Percentiles rank a stretch among this genome's conserved stretches.
phyloP scores from a whole-genome alignment of 2,329 filamentous ascomycete genomes.

The Rhinocladiella mackenziei region DNA sequence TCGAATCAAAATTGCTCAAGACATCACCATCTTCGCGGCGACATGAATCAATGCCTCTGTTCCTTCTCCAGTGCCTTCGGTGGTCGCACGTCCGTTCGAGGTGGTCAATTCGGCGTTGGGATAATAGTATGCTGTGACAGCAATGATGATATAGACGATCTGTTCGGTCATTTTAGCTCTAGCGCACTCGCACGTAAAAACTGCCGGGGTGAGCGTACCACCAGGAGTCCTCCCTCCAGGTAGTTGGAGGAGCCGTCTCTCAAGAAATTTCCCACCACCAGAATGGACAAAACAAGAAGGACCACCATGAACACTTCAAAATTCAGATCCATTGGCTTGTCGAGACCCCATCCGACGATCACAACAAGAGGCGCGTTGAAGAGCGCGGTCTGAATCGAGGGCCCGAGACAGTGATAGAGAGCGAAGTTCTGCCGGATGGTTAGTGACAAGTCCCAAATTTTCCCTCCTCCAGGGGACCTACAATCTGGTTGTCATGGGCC shows the following conservation, averaged over 20 bases:
- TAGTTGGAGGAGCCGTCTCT: conserved; percentile 88
- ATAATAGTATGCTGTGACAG: conserved; percentile 59
- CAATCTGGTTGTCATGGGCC: conserved; percentile 68
- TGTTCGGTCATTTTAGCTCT: too few relatives aligned
- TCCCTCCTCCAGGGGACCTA: conserved; percentile 4
- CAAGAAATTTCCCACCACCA: conserved; percentile 83
- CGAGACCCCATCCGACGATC: conserved; percentile 75
- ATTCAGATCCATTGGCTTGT: conserved; percentile 67
- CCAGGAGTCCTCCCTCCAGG: conserved; percentile 76
- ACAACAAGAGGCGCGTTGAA: conserved; percentile 82
- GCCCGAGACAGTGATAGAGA: conserved; percentile 77
- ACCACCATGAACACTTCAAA: conserved; percentile 85
- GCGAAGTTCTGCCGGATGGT: conserved; percentile 61
- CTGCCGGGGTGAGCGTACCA: conserved; percentile 48
- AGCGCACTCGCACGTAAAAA: too few relatives aligned
- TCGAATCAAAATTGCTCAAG: conserved; percentile 4
- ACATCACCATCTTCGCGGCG: conserved; percentile 18
- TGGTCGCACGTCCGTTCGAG: conserved; percentile 19
- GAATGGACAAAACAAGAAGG: conserved; percentile 74
- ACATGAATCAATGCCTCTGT: conserved; percentile 12
- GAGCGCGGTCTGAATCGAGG: conserved; percentile 83
- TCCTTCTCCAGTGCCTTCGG: conserved; percentile 8
- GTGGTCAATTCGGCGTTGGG: conserved; percentile 44
- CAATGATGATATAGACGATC: conserved; percentile 59
- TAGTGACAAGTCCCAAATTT: conserved; percentile 14